Percentiles rank a stretch among this genome's conserved stretches.
Conservation (phyloP, 1,139 yeast genomes). For the Sugiyamaella novakii region DNA sequence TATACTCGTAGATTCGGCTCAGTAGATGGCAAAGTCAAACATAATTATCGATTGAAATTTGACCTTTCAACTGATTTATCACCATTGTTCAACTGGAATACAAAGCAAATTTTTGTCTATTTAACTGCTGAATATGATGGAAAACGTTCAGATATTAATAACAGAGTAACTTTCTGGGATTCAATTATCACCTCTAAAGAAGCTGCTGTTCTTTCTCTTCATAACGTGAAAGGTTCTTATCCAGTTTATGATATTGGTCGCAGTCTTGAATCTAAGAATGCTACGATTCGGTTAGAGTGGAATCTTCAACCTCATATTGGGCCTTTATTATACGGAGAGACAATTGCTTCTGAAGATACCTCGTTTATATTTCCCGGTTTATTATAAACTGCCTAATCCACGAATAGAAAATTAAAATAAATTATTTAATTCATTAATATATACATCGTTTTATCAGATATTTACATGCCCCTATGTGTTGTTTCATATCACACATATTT, state of each 20-base stretch:
- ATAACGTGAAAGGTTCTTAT: constrained; percentile 67
- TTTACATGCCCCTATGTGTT: constrained; percentile 14
- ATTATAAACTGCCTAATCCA: background rate
- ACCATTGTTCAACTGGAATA: constrained; percentile 92
- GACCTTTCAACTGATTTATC: constrained; percentile 70
- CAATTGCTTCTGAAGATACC: constrained; percentile 44
- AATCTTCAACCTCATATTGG: constrained; percentile 93
- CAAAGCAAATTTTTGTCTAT: constrained; percentile 90
- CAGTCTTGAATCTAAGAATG: constrained; percentile 63
- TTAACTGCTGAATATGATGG: constrained; percentile 88
- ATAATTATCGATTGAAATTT: constrained; percentile 70
- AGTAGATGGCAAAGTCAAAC: constrained; percentile 68
- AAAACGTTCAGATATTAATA: constrained; percentile 46
- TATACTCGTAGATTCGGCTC: constrained; percentile 77
- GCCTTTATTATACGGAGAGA: constrained; percentile 68
- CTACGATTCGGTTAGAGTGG: constrained; percentile 77
- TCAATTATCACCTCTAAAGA: constrained; percentile 63
- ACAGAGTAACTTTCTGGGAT: constrained; percentile 90
- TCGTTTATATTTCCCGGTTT: constrained; percentile 36
- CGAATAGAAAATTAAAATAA: constrained; percentile 1
- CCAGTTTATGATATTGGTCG: constrained; percentile 86
- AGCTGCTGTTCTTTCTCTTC: constrained; percentile 59
- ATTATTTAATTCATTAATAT: constrained; percentile 10
- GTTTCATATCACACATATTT: constrained; percentile 14
- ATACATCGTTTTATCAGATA: constrained; percentile 5